Evolutionary conservation across 2,329 filamentous ascomycete species (phyloP).

Genomic region (Bimuria novae-zelandiae): DNA sequence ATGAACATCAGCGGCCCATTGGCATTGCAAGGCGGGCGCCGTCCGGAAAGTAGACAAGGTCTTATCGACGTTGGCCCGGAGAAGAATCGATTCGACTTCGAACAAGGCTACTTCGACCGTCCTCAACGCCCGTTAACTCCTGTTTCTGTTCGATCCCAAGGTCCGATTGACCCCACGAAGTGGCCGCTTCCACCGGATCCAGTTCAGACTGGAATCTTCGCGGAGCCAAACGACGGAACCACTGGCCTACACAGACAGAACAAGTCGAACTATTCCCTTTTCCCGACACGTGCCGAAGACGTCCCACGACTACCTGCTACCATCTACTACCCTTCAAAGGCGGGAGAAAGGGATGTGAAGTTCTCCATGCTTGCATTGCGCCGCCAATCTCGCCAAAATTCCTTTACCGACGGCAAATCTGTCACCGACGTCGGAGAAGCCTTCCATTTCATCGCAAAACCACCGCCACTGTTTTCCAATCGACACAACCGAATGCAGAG

Average conservation of each 20-base stretch:
- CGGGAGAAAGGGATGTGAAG: conserved; percentile 18
- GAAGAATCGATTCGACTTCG: conserved; percentile 44
- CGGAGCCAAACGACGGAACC: conserved; percentile 24
- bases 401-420: conserved; percentile 27
- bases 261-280: conserved; percentile 45
- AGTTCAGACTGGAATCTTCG: conserved; percentile 20
- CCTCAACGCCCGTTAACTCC: conserved; percentile 39
- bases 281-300: conserved; percentile 46
- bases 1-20: conserved; percentile 49
- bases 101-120: conserved; percentile 38
- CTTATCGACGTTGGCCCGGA: conserved; percentile 44
- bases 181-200: conserved; percentile 44
- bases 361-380: conserved; percentile 39
- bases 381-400: conserved; percentile 39
- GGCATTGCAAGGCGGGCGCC: conserved; percentile 37
- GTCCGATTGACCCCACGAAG: conserved; percentile 39
- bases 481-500: conserved; percentile 63
- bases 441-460: conserved; percentile 43
- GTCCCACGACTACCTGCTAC: conserved; percentile 46
- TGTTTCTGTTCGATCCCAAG: conserved; percentile 30
- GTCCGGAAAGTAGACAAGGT: conserved; percentile 41
- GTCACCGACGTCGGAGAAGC: conserved; percentile 45
- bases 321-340: conserved; percentile 40
- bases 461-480: conserved; percentile 46
- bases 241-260: conserved; percentile 26